Conservation (phyloP, 148 eudicot species). For the Amaranthus hypochondriacus region DNA sequence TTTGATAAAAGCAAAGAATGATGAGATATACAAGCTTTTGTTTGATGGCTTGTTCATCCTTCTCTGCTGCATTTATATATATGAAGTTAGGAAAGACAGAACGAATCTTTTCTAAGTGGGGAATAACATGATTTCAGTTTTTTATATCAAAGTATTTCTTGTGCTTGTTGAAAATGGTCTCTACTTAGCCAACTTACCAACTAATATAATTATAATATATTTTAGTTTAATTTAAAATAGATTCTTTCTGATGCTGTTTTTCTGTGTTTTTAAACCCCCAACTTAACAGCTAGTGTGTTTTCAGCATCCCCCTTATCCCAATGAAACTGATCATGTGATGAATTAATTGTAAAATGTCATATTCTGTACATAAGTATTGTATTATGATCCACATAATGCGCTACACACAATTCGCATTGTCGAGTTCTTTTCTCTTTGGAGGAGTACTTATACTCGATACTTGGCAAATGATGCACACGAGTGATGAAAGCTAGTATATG, state of each 20-base stretch:
- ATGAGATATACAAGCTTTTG: neutral
- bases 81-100: constrained; percentile 13
- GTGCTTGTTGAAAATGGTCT: neutral
- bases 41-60: neutral
- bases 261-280: neutral
- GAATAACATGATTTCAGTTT: neutral
- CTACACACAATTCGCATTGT: neutral
- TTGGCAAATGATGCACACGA: too few species aligned
- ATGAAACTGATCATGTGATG: neutral
- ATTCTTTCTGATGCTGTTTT: neutral
- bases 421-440: too few species aligned
- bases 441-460: too few species aligned
- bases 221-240: too few species aligned
- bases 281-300: constrained; percentile 9
- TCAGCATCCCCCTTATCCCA: neutral
- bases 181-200: neutral
- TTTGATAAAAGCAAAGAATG: neutral
- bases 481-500: too few species aligned
- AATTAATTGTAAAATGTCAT: neutral
- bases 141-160: neutral
- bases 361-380: neutral
- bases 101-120: constrained; percentile 7
- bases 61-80: constrained; percentile 2
- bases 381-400: neutral
- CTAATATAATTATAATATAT: too few species aligned